A percentile compares a stretch with the other conserved stretches of the same genome.
These are phyloP conservation scores for Fusarium sp. DNA, from an alignment of 2,329 filamentous ascomycete genomes.

Conservation along the genomic window DNA sequence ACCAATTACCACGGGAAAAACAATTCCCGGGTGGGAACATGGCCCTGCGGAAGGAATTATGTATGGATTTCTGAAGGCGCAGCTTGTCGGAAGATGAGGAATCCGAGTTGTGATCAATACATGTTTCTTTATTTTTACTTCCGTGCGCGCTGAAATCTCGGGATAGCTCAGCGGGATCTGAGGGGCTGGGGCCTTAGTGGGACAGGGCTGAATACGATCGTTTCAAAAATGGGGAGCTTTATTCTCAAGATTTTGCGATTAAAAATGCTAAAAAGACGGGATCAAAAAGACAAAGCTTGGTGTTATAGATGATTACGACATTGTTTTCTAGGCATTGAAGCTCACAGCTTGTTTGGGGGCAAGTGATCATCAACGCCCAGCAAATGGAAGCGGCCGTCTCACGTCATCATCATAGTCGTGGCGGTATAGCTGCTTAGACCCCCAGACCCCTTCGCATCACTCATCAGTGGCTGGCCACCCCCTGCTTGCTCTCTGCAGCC, in stretches of 20 bases:
- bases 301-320: conserved; percentile 8
- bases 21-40: background rate
- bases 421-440: conserved; percentile 10
- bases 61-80: background rate
- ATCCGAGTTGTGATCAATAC: background rate
- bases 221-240: background rate
- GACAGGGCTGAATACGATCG: conserved; percentile 22
- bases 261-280: background rate
- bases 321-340: background rate
- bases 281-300: background rate
- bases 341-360: background rate
- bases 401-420: conserved; percentile 39
- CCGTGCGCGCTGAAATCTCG: background rate
- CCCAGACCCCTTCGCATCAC: background rate
- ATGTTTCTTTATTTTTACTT: background rate
- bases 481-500: background rate
- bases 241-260: background rate
- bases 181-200: background rate
- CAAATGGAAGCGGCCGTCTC: conserved; percentile 31
- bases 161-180: background rate
- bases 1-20: background rate
- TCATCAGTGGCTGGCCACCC: conserved; percentile 7
- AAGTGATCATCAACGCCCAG: conserved; percentile 11
- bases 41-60: background rate
- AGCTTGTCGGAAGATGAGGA: conserved; percentile 14